These are phyloP conservation scores for Ceratobasidium sp. DNA, from an alignment of 1,284 basidiomycete species.

Conservation along the genomic window DNA sequence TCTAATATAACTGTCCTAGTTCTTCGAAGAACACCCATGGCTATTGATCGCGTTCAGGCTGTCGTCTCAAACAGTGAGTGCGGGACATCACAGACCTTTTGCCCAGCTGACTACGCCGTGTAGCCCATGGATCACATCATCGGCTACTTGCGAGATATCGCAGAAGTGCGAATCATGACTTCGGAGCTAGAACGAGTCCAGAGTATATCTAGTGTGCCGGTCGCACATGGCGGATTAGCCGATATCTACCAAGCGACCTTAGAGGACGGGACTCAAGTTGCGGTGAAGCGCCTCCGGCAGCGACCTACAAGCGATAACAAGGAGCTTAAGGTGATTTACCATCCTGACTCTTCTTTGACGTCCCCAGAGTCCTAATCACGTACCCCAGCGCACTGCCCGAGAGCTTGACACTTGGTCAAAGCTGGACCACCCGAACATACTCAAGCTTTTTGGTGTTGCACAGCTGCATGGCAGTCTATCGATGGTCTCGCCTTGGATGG, in stretches of 20 bases:
- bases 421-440: background rate
- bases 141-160: too few relatives aligned
- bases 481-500: background rate
- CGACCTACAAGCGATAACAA: background rate
- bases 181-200: too few relatives aligned
- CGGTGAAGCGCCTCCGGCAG: background rate
- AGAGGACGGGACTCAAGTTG: background rate
- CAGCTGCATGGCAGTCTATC: background rate
- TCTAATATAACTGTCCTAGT: too few relatives aligned
- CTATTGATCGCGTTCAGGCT: too few relatives aligned
- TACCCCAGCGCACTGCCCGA: background rate
- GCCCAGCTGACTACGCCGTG: too few relatives aligned
- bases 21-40: too few relatives aligned
- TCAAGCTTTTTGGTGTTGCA: background rate
- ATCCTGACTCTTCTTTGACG: background rate
- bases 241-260: background rate
- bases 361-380: too few relatives aligned
- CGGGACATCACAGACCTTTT: too few relatives aligned
- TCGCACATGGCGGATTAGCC: background rate
- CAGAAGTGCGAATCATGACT: too few relatives aligned
- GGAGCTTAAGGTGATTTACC: background rate
- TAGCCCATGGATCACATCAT: too few relatives aligned
- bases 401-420: background rate
- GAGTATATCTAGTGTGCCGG: background rate
- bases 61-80: too few relatives aligned